phyloP scores from a whole-genome alignment of 768 basidiomycete genomes.

The Hebeloma cylindrosporum region DNA sequence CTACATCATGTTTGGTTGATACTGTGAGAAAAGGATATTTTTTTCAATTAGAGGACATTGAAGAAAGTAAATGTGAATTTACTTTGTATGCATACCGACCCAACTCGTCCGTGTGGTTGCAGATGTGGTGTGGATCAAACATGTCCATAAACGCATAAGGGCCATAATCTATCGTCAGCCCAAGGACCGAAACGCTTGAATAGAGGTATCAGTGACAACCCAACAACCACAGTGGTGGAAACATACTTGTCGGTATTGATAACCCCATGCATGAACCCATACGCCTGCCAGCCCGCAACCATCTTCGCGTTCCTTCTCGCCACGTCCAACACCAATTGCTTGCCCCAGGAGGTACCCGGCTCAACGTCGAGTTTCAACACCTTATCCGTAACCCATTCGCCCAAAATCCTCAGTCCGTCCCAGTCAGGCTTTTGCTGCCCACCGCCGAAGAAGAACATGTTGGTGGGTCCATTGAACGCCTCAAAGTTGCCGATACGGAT shows the following conservation, averaged over 20 bases:
- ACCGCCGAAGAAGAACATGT: slow-evolving; percentile 68
- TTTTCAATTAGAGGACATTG: background rate
- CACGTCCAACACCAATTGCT: slow-evolving; percentile 70
- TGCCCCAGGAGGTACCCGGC: slow-evolving; percentile 64
- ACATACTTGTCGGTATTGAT: slow-evolving; percentile 94
- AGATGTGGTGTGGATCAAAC: slow-evolving; percentile 81
- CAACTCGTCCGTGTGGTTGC: slow-evolving; percentile 83
- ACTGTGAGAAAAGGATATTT: slow-evolving; percentile 32
- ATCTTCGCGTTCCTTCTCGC: slow-evolving; percentile 85
- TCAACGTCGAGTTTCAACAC: slow-evolving; percentile 54
- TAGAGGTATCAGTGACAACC: slow-evolving; percentile 10
- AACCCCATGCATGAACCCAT: slow-evolving; percentile 94
- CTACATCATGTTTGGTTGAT: slow-evolving; percentile 80
- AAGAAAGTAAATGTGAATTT: slow-evolving; percentile 4
- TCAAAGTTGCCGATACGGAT: slow-evolving; percentile 92
- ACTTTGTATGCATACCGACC: slow-evolving; percentile 77
- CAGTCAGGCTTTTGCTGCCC: slow-evolving; percentile 75
- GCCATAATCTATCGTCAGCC: slow-evolving; percentile 79
- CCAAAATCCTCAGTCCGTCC: slow-evolving; percentile 72
- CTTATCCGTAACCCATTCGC: slow-evolving; percentile 67
- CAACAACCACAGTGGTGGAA: background rate
- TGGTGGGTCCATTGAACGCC: slow-evolving; percentile 70
- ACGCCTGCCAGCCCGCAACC: slow-evolving; percentile 95
- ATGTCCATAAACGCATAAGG: slow-evolving; percentile 97
- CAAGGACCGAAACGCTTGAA: slow-evolving; percentile 68